Percentiles rank a stretch among this genome's conserved stretches.
Conservation (phyloP, 306 rosid species). For the Trifolium repens region DNA sequence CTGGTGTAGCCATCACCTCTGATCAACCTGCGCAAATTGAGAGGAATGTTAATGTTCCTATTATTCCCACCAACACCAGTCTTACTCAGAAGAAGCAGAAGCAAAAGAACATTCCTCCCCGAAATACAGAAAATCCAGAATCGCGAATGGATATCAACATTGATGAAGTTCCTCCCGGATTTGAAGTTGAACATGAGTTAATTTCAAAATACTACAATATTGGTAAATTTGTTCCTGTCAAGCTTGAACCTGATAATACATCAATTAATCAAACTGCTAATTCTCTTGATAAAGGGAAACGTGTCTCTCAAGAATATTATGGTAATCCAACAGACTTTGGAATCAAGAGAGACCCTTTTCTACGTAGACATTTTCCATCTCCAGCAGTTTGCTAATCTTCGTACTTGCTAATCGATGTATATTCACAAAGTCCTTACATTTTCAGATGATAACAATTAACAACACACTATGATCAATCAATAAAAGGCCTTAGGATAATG, state of each 20-base stretch:
- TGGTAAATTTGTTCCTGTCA: neutral
- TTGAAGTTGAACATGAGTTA: neutral
- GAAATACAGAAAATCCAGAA: neutral
- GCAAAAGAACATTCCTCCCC: neutral
- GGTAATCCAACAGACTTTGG: neutral
- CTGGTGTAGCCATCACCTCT: neutral
- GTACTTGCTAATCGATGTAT: neutral
- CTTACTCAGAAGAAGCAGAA: no score
- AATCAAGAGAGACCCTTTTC: neutral
- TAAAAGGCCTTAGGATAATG: no score
- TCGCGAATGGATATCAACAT: neutral
- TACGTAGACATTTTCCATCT: neutral
- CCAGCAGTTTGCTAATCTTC: neutral
- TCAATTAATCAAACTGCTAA: neutral
- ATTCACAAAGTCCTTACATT: no score
- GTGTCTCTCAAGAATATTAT: no score
- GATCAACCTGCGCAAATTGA: neutral
- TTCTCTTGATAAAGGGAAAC: neutral
- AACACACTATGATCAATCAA: no score
- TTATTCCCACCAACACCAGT: no score
- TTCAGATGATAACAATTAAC: no score
- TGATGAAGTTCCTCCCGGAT: neutral
- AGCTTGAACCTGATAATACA: neutral
- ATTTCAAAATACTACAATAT: neutral
- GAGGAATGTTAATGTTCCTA: neutral